A percentile compares a stretch with the other conserved stretches of the same genome.
Conservation (phyloP, 1,284 basidiomycete genomes). For the Tilletia walkeri region DNA sequence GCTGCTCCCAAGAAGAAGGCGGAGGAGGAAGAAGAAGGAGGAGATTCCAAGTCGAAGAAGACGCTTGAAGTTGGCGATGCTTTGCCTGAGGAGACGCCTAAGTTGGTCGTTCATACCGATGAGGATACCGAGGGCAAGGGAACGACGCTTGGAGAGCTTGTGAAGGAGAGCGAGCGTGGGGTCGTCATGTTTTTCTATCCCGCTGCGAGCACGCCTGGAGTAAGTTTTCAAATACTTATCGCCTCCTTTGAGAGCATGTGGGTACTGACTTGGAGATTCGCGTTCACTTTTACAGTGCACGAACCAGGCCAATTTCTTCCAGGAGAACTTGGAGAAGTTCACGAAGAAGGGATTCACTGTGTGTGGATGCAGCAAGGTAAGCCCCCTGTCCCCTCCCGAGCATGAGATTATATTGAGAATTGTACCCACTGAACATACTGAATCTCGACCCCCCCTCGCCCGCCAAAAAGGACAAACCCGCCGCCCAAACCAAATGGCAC, state of each 20-base stretch:
- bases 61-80: neutral
- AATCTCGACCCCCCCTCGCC: too few species aligned
- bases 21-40: neutral
- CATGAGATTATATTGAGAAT: neutral
- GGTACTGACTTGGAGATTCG: too few species aligned
- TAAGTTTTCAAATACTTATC: neutral
- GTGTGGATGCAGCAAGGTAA: slow-evolving; percentile 14
- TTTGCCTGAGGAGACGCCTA: neutral
- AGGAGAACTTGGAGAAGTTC: slow-evolving; percentile 7
- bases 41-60: neutral
- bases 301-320: slow-evolving; percentile 16
- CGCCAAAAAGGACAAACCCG: neutral
- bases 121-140: neutral
- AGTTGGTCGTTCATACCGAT: neutral
- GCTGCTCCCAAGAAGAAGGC: neutral
- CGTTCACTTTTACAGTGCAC: neutral
- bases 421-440: too few species aligned
- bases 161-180: neutral
- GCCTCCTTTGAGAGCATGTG: neutral
- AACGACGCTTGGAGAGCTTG: neutral
- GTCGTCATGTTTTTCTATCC: slow-evolving; percentile 16
- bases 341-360: slow-evolving; percentile 7
- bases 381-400: neutral
- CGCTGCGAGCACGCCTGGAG: slow-evolving; percentile 9
- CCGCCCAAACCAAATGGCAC: slow-evolving; percentile 7